phyloP scores from a whole-genome alignment of 2,329 filamentous ascomycete genomes.

The Trichoderma koningii region DNA sequence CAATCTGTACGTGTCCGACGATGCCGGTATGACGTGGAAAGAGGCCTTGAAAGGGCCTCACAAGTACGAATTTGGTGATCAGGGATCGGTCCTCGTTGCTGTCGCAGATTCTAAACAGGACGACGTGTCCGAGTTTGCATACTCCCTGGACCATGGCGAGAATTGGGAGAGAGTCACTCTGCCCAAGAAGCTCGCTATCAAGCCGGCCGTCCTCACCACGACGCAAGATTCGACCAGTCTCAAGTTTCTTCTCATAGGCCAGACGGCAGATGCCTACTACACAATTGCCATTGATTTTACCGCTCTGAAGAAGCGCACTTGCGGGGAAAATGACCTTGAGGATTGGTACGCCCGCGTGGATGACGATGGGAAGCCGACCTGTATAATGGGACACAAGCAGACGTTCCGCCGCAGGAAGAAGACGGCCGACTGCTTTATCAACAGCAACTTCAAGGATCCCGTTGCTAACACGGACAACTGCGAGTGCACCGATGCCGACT shows the following conservation, averaged over 20 bases:
- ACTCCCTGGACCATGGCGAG: slow-evolving; percentile 88
- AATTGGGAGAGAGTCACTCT: slow-evolving; percentile 75
- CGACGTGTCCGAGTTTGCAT: slow-evolving; percentile 61
- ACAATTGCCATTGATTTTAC: slow-evolving; percentile 82
- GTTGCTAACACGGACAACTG: slow-evolving; percentile 71
- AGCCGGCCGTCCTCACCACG: slow-evolving; percentile 76
- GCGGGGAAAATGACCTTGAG: slow-evolving; percentile 77
- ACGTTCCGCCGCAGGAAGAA: slow-evolving; percentile 83
- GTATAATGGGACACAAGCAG: slow-evolving; percentile 95
- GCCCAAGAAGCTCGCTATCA: slow-evolving; percentile 65
- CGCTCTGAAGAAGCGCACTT: slow-evolving; percentile 76
- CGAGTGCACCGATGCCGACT: slow-evolving; percentile 80
- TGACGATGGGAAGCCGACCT: slow-evolving; percentile 76
- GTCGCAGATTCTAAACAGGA: slow-evolving; percentile 71
- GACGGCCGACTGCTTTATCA: slow-evolving; percentile 84
- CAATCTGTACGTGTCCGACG: slow-evolving; percentile 83
- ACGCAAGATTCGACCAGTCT: slow-evolving; percentile 90
- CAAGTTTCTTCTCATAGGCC: slow-evolving; percentile 81
- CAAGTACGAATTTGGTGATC: slow-evolving; percentile 95
- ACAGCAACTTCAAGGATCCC: slow-evolving; percentile 80
- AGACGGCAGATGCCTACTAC: slow-evolving; percentile 57
- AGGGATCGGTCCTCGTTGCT: slow-evolving; percentile 85
- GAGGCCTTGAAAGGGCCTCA: slow-evolving; percentile 76
- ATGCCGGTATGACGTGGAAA: slow-evolving; percentile 85
- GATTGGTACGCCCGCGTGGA: slow-evolving; percentile 85